Conservation (phyloP, 2,329 filamentous ascomycete genomes). For the Fusarium sp. region DNA sequence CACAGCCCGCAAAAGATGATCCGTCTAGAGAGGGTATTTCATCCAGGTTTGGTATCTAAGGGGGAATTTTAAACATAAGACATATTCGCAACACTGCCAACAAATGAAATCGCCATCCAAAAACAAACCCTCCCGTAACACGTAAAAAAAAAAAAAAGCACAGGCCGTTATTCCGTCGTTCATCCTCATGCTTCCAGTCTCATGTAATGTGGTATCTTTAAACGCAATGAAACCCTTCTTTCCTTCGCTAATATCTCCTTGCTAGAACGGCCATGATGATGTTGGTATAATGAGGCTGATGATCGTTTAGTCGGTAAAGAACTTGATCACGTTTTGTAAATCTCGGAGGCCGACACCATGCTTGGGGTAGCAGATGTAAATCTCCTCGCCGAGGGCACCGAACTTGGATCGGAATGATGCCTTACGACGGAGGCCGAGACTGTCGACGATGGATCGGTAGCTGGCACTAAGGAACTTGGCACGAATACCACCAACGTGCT, state of each 20-base stretch:
- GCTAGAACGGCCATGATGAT: not conserved
- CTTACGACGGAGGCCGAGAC: conserved; percentile 85
- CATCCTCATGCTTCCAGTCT: conserved; percentile 15
- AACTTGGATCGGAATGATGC: conserved; percentile 92
- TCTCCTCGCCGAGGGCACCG: conserved; percentile 83
- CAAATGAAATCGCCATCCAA: conserved; percentile 22
- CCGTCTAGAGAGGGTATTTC: conserved; percentile 38
- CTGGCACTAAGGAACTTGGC: conserved; percentile 85
- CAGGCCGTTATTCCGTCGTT: conserved; percentile 28
- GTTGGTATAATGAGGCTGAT: not conserved
- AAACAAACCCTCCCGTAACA: not conserved
- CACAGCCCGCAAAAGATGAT: conserved; percentile 24
- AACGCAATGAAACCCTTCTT: conserved; percentile 8
- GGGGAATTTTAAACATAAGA: conserved; percentile 33
- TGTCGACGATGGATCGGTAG: conserved; percentile 84
- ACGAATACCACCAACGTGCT: conserved; percentile 83
- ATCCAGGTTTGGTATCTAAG: conserved; percentile 41
- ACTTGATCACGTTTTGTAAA: conserved; percentile 86
- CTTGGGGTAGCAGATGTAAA: conserved; percentile 91
- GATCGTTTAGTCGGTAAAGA: conserved; percentile 78
- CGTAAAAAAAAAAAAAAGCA: not conserved
- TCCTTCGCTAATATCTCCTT: conserved; percentile 8
- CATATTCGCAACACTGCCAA: conserved; percentile 18
- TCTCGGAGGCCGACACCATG: conserved; percentile 86
- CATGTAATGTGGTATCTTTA: conserved; percentile 32